A percentile compares a stretch with the other conserved stretches of the same genome.
Evolutionary conservation across 768 basidiomycete genomes (phyloP).

Genomic region (Mycena metata): DNA sequence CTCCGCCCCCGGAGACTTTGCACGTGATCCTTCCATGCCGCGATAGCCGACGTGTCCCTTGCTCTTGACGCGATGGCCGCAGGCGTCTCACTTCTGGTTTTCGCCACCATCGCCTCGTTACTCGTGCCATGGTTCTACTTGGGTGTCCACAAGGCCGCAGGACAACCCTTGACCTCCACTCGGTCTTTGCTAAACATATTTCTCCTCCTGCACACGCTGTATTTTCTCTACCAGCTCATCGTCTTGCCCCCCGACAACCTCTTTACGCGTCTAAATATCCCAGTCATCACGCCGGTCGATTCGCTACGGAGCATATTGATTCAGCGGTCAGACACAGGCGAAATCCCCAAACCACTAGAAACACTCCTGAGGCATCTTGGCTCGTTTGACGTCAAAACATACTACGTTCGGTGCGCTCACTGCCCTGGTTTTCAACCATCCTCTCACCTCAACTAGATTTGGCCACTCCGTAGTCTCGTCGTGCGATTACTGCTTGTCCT

Average conservation of each 20-base stretch:
- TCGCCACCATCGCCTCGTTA: slow-evolving; percentile 26
- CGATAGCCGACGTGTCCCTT: slow-evolving; percentile 16
- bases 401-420: slow-evolving; percentile 68
- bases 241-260: slow-evolving; percentile 71
- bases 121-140: slow-evolving; percentile 37
- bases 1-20: no score
- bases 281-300: slow-evolving; percentile 68
- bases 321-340: slow-evolving; percentile 55
- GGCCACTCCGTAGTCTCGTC: slow-evolving; percentile 74
- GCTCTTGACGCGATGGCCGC: slow-evolving; percentile 36
- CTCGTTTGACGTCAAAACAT: slow-evolving; percentile 67
- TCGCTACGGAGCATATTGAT: slow-evolving; percentile 62
- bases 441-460: no score
- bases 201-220: slow-evolving; percentile 65
- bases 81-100: slow-evolving; percentile 34
- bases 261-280: slow-evolving; percentile 67
- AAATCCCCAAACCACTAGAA: slow-evolving; percentile 64
- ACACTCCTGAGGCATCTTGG: slow-evolving; percentile 67
- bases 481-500: slow-evolving; percentile 76
- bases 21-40: slow-evolving; percentile 8
- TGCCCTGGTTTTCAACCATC: no score
- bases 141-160: slow-evolving; percentile 28
- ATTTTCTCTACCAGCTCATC: slow-evolving; percentile 60
- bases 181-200: slow-evolving; percentile 52
- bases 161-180: slow-evolving; percentile 31